A percentile compares a stretch with the other conserved stretches of the same genome.
These are phyloP conservation scores for Nitzschia putrida DNA, from an alignment of 108 stramenopile species.

Conservation along the genomic window DNA sequence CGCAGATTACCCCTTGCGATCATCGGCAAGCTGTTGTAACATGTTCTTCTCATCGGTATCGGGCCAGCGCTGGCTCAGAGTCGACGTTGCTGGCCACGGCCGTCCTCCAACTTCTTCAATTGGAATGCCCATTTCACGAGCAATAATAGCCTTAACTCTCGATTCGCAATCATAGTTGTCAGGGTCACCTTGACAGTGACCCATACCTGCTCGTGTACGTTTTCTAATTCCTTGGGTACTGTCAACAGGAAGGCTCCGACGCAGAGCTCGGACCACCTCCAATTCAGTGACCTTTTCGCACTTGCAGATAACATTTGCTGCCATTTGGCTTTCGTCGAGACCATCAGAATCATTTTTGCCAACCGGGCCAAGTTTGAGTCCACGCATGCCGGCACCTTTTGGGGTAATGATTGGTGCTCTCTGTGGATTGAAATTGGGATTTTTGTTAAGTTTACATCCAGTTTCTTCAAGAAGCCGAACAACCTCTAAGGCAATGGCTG, in stretches of 20 bases:
- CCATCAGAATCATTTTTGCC: slow-evolving; percentile 70
- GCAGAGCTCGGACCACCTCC: slow-evolving; percentile 73
- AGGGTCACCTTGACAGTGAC: slow-evolving; percentile 70
- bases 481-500: slow-evolving; percentile 79
- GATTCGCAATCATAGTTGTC: slow-evolving; percentile 77
- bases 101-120: slow-evolving; percentile 62
- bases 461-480: slow-evolving; percentile 59
- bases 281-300: slow-evolving; percentile 81
- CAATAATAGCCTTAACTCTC: slow-evolving; percentile 71
- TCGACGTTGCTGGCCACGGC: slow-evolving; percentile 81
- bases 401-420: slow-evolving; percentile 79
- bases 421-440: slow-evolving; percentile 70
- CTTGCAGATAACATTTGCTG: slow-evolving; percentile 72
- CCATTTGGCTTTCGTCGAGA: slow-evolving; percentile 62
- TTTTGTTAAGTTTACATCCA: slow-evolving; percentile 47
- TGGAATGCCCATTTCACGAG: slow-evolving; percentile 59
- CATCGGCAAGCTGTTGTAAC: slow-evolving; percentile 34
- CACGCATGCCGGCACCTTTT: slow-evolving; percentile 60
- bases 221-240: slow-evolving; percentile 75
- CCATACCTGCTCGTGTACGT: slow-evolving; percentile 78
- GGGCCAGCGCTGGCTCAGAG: slow-evolving; percentile 70
- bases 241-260: slow-evolving; percentile 74
- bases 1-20: not conserved
- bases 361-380: slow-evolving; percentile 66
- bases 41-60: slow-evolving; percentile 60